Percentiles rank a stretch among this genome's conserved stretches.
Evolutionary conservation across 2,329 filamentous ascomycete genomes (phyloP).

Genomic region (Dactylonectria macrodidyma): DNA sequence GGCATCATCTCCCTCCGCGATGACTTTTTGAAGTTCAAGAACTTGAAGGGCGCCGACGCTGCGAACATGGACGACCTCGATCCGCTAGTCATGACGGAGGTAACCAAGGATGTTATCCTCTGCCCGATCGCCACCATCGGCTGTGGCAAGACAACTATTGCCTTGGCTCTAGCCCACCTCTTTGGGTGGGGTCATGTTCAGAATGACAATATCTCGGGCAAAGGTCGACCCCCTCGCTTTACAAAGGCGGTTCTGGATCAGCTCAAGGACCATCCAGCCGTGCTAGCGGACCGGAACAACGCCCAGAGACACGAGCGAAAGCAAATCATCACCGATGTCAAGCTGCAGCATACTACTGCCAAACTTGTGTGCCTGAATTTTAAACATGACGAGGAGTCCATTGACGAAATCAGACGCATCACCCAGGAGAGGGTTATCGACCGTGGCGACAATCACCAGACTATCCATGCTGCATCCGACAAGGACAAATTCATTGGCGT

Average conservation of each 20-base stretch:
- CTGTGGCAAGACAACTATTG: slow-evolving; percentile 96
- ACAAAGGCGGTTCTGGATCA: slow-evolving; percentile 77
- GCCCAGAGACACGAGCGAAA: slow-evolving; percentile 89
- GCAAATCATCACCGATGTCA: slow-evolving; percentile 88
- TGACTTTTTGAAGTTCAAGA: slow-evolving; percentile 87
- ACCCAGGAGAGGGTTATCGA: slow-evolving; percentile 85
- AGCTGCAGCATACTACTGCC: slow-evolving; percentile 71
- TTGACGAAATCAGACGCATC: slow-evolving; percentile 80
- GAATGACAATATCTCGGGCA: slow-evolving; percentile 94
- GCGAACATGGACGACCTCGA: slow-evolving; percentile 79
- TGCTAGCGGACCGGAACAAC: slow-evolving; percentile 95
- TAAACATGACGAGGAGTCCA: slow-evolving; percentile 83
- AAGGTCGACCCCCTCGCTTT: slow-evolving; percentile 84
- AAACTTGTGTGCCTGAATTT: slow-evolving; percentile 91
- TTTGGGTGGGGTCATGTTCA: slow-evolving; percentile 95
- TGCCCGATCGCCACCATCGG: slow-evolving; percentile 94
- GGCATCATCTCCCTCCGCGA: slow-evolving; percentile 94
- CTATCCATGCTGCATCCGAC: slow-evolving; percentile 88
- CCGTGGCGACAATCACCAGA: slow-evolving; percentile 97
- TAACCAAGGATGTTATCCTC: slow-evolving; percentile 81
- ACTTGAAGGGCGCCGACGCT: slow-evolving; percentile 90
- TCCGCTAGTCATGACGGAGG: slow-evolving; percentile 63
- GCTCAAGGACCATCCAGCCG: slow-evolving; percentile 77
- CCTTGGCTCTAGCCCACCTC: slow-evolving; percentile 83
- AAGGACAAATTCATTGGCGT: slow-evolving; percentile 84